Base-by-base conservation (phyloP, 345 rosid species). In the Ceriops tagal region DNA sequence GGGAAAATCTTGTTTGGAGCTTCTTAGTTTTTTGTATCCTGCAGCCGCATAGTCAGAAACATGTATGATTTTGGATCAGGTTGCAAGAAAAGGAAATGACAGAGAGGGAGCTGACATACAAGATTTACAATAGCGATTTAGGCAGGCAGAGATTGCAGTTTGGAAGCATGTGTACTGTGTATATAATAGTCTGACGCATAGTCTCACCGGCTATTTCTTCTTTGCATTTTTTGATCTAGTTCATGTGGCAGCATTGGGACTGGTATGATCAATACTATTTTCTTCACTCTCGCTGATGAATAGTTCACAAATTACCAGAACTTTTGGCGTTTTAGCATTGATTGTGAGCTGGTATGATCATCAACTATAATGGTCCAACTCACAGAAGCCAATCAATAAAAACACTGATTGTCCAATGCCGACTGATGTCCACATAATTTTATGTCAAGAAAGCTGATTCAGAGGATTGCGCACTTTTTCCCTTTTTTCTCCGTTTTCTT, bases 11-110 rank as follows among this genome's bases (percentile, higher is more conserved):
- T 56, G 22, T 24, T 43, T 43, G 49, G 46, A 43, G 3, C 5
- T 39, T 11, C 5, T 43, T 43, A 13, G 4, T 43, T 43, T 49
- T 53, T 20, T n/a, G 19, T 20, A 1, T 6, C 24, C 47, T 18
- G 27, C 11, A 15, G 57, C 19, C 16, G 8, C 58, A 21, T 18
- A 3, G 30, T 53, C 60, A 57, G 57, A 70, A 66, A 28, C 6
- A 11, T 32, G 30, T 3, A 10, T 68, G 7, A 59, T 68, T 27
- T 71, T 71, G 28, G 61, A 67, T 66, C 70, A 76, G 78, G 78
- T 80, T 61, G 55, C 68, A 5, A 59, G 64, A 20, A 66, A 72
- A 59, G 65, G 35, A 55, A 67, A 61, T 51, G 71, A 56, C n/a
- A 56, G 11, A 71, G 69, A 70, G 62, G 47, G 58, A 27, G 24